These are phyloP conservation scores for Talaromyces trachyspermus DNA, from an alignment of 495 filamentous ascomycete species.

Conservation along the genomic window DNA sequence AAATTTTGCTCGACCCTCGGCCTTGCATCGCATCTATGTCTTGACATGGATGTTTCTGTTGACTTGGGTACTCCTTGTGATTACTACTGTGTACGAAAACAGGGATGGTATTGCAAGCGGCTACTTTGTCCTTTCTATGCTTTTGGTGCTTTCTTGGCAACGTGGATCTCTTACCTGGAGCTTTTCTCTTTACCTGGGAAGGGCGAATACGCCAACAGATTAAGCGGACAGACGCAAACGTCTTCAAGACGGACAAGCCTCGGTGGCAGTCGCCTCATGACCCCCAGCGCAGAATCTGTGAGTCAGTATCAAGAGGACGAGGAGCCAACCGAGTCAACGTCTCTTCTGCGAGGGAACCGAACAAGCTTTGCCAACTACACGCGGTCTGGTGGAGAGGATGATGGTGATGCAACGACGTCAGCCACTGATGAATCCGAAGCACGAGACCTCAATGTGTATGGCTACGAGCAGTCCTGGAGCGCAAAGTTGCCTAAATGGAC, in stretches of 20 bases:
- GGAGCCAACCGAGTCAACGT: slow-evolving; percentile 68
- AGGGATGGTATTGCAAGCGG: slow-evolving; percentile 62
- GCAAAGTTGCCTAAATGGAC: slow-evolving; percentile 67
- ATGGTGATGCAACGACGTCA: slow-evolving; percentile 14
- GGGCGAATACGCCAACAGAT: slow-evolving; percentile 45
- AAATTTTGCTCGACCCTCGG: slow-evolving; percentile 76
- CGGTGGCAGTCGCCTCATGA: slow-evolving; percentile 32
- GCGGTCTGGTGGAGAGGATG: slow-evolving; percentile 31
- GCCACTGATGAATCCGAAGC: slow-evolving; percentile 27
- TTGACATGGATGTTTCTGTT: slow-evolving; percentile 76
- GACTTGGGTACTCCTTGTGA: slow-evolving; percentile 65
- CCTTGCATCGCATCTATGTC: slow-evolving; percentile 73
- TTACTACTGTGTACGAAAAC: slow-evolving; percentile 65
- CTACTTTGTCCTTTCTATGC: slow-evolving; percentile 83
- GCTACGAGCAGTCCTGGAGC: slow-evolving; percentile 83
- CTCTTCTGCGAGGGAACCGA: slow-evolving; percentile 56
- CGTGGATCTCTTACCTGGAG: slow-evolving; percentile 67
- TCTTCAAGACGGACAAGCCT: slow-evolving; percentile 35
- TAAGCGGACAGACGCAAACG: slow-evolving; percentile 16
- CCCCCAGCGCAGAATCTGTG: slow-evolving; percentile 24
- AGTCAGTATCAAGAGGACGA: slow-evolving; percentile 42
- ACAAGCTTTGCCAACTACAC: slow-evolving; percentile 71
- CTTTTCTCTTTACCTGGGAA: slow-evolving; percentile 72
- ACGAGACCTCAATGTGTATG: slow-evolving; percentile 47
- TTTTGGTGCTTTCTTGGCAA: slow-evolving; percentile 64